Evolutionary conservation across 1,139 yeast species (phyloP).

Genomic region (Scheffersomyces parashehatae): DNA sequence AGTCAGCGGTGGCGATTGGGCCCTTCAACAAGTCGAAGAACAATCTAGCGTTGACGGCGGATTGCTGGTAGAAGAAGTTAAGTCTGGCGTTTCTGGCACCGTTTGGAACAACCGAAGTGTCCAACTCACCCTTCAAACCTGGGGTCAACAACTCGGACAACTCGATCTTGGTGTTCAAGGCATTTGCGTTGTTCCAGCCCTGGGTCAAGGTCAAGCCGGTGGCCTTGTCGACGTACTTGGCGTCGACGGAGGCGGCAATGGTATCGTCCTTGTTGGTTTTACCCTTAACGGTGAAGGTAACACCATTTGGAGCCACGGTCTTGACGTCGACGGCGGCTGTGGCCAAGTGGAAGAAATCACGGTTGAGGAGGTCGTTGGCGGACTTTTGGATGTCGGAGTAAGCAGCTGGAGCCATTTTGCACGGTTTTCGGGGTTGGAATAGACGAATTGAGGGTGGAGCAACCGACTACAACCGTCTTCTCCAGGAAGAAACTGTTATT

Average conservation of each 20-base stretch:
- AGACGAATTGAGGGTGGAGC: neutral
- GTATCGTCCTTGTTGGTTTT: constrained; percentile 82
- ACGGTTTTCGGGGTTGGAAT: neutral
- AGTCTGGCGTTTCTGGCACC: constrained; percentile 88
- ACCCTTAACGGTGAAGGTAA: constrained; percentile 91
- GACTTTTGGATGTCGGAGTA: constrained; percentile 89
- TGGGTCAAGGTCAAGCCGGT: constrained; percentile 93
- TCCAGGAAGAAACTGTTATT: too few relatives aligned
- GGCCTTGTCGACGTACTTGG: constrained; percentile 91
- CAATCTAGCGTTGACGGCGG: constrained; percentile 91
- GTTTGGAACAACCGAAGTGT: constrained; percentile 85
- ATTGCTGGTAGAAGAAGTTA: constrained; percentile 90
- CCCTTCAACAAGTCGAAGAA: constrained; percentile 95
- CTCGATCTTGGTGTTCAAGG: constrained; percentile 91
- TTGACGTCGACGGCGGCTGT: constrained; percentile 88
- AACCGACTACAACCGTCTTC: too few relatives aligned
- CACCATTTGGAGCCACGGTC: constrained; percentile 96
- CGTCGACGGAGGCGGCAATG: constrained; percentile 87
- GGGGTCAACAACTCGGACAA: constrained; percentile 90
- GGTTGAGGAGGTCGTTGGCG: constrained; percentile 84
- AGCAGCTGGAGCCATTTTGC: constrained; percentile 62
- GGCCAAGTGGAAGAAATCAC: constrained; percentile 90
- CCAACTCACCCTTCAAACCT: constrained; percentile 91
- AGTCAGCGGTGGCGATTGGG: constrained; percentile 92
- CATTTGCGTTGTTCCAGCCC: constrained; percentile 96